Base-by-base conservation (phyloP, 805 yeast genomes). In the Kodamaea fukazawae region DNA sequence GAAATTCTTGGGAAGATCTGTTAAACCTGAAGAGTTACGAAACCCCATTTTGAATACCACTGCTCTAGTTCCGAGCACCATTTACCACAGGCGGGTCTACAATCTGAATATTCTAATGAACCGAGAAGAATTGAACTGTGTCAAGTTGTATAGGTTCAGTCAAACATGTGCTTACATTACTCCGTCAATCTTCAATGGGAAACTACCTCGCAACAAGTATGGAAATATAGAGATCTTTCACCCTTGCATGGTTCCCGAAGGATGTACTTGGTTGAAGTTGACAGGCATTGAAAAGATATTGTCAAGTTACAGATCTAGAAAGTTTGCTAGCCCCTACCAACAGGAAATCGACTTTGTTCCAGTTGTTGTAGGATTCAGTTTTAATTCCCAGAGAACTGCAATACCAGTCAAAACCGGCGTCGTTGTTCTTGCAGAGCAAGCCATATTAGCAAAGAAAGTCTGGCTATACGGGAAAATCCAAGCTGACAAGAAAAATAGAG, bases 1-100 rank as follows among this genome's bases (percentile, higher is more conserved):
- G 69, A 63, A 60, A 40, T 53, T 58, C 37, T 39, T 60, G 13
- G 69, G 67, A 4, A 41, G 69, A 26, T 61, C 66, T 10, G 46
- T 63, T 7, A 45, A 40, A 26, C 51, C 49, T 2, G 40, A 34
- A 1, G 50, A 59, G 34, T 10, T 45, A 1, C 42, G 34, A 1
- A 34, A 31, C 0, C 58, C 56, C 3, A 43, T 60, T 4, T 61
- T 58, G 36, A 23, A 41, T 1, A 49, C 58, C 1, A 45, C 17
- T 4, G 45, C 52, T 1, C 32, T 50, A 18, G 27, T 35, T 2
- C 60, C 64, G 2, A 43, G 61, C 27, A 54, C 67, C 2, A 43
- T 56, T 4, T 28, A 46, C 28, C 51, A 50, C 26, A 49, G 46
- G 29, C 46, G 63, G 22, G 16, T 47, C 1, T 50, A 41, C 40